These are phyloP conservation scores for Saccharomycopsis sp. DNA, from an alignment of 805 yeast genomes.

Conservation along the genomic window DNA sequence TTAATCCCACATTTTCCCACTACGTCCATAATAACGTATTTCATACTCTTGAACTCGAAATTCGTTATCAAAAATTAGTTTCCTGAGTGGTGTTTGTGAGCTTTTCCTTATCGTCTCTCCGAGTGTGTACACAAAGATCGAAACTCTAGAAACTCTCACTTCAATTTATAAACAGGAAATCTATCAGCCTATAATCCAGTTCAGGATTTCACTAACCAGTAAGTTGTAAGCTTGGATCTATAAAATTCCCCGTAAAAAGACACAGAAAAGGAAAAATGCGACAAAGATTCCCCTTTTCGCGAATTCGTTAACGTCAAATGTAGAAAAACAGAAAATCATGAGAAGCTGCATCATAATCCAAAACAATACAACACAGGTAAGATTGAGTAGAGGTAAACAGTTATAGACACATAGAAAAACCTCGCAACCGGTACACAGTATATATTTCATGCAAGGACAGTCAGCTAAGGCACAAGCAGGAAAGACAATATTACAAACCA, in stretches of 20 bases:
- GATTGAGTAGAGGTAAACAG: not conserved
- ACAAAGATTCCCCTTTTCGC: not conserved
- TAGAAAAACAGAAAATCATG: not conserved
- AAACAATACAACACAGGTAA: not conserved
- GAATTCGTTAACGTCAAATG: not conserved
- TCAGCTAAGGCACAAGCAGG: not conserved
- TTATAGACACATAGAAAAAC: not conserved
- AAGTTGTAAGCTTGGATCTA: not conserved
- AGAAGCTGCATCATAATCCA: not conserved
- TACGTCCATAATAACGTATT: too few species aligned
- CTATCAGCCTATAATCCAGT: too few species aligned
- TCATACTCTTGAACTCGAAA: too few species aligned
- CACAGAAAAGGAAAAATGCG: not conserved
- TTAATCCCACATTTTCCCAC: too few species aligned
- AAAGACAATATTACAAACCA: not conserved
- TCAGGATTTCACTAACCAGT: not conserved
- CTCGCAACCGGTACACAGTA: too few species aligned
- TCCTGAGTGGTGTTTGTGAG: too few species aligned
- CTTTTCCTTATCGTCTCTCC: too few species aligned
- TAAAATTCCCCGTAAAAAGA: not conserved
- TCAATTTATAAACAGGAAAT: not conserved
- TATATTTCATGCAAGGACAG: too few species aligned
- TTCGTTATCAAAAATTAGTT: too few species aligned
- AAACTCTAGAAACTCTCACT: too few species aligned
- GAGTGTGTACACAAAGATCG: too few species aligned